These are phyloP conservation scores for Solanum chilense DNA, from an alignment of 257 asterid species.

Conservation along the genomic window DNA sequence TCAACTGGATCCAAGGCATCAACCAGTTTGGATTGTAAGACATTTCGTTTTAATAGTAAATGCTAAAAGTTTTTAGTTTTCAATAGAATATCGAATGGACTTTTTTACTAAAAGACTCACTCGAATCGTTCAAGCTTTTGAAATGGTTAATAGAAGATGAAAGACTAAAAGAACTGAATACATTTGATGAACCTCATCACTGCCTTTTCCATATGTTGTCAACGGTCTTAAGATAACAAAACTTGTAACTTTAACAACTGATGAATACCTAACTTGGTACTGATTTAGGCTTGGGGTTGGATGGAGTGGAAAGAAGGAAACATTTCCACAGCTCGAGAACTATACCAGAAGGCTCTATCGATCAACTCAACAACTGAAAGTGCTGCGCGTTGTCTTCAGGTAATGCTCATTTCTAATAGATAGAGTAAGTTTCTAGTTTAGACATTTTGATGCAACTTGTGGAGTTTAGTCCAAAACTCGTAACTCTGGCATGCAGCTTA, in stretches of 20 bases:
- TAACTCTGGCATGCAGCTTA: background rate
- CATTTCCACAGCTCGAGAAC: constrained; percentile 63
- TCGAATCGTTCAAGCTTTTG: background rate
- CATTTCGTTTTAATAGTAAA: background rate
- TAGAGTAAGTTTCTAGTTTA: background rate
- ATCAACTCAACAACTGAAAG: constrained; percentile 61
- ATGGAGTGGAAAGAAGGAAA: constrained; percentile 99
- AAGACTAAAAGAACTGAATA: background rate
- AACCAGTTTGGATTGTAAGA: constrained; percentile 95
- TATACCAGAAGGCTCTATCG: constrained; percentile 71
- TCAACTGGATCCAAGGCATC: constrained; percentile 76
- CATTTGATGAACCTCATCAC: background rate
- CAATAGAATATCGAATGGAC: background rate
- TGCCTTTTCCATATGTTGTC: background rate
- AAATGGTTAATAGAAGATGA: background rate
- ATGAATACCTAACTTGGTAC: background rate
- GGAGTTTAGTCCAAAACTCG: background rate
- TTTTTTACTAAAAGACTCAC: background rate
- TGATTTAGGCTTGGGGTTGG: constrained; percentile 96
- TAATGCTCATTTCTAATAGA: background rate
- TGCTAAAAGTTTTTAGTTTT: background rate
- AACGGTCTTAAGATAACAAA: background rate
- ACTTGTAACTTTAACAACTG: background rate
- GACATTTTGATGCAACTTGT: background rate
- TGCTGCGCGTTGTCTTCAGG: constrained; percentile 97